phyloP scores from a whole-genome alignment of 768 basidiomycete species.

The Tephrocybe sp. region DNA sequence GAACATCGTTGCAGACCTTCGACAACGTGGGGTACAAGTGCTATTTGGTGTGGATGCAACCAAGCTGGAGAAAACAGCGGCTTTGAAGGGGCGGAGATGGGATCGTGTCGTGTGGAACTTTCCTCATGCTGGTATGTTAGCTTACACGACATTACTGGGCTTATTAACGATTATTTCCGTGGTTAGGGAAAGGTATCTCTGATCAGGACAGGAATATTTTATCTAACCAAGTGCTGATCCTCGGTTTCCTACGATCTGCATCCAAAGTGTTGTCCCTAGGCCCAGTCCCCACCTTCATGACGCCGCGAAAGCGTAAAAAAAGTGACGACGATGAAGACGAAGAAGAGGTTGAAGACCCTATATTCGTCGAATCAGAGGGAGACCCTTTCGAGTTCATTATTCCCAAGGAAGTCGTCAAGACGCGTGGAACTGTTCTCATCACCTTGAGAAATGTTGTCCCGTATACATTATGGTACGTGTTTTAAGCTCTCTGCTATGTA shows the following conservation, averaged over 20 bases:
- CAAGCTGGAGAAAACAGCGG: slow-evolving; percentile 54
- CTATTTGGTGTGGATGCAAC: slow-evolving; percentile 87
- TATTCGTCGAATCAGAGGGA: slow-evolving; percentile 27
- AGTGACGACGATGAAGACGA: slow-evolving; percentile 43
- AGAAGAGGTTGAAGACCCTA: slow-evolving; percentile 25
- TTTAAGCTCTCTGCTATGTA: background rate
- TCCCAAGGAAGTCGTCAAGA: slow-evolving; percentile 16
- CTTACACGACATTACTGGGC: background rate
- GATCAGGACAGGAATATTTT: slow-evolving; percentile 93
- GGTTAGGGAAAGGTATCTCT: slow-evolving; percentile 78
- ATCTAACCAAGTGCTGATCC: slow-evolving; percentile 80
- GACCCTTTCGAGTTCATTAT: slow-evolving; percentile 17
- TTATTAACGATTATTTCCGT: background rate
- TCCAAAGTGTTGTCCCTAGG: slow-evolving; percentile 59
- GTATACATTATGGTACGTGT: slow-evolving; percentile 78
- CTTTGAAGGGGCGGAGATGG: slow-evolving; percentile 62
- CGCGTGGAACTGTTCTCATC: slow-evolving; percentile 75
- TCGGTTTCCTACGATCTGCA: slow-evolving; percentile 79
- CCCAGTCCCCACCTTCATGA: slow-evolving; percentile 41
- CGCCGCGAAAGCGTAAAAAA: slow-evolving; percentile 44
- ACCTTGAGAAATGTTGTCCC: slow-evolving; percentile 85
- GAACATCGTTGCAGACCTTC: slow-evolving; percentile 53
- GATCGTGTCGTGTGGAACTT: slow-evolving; percentile 93
- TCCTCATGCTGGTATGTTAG: slow-evolving; percentile 78
- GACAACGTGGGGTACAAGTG: slow-evolving; percentile 61